phyloP scores from a whole-genome alignment of 2,329 filamentous ascomycete species.

The Ceratocystis diversiconidia region DNA sequence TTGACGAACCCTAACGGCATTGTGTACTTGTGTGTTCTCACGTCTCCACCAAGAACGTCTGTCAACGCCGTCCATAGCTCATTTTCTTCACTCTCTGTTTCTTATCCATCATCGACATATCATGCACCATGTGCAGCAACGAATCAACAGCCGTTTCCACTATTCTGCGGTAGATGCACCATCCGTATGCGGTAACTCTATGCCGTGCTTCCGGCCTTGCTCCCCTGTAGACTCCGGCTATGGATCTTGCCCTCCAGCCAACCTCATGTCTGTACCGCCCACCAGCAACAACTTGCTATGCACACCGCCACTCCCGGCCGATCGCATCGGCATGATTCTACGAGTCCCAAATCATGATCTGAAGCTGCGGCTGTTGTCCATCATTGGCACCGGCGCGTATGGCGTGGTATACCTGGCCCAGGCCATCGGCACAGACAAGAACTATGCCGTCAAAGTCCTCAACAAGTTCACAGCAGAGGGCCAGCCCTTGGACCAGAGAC shows the following conservation, averaged over 20 bases:
- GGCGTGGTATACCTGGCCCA: conserved; percentile 87
- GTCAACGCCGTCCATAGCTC: neutral
- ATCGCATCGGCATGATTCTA: neutral
- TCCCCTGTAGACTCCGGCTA: neutral
- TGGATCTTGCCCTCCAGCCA: neutral
- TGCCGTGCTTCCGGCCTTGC: neutral
- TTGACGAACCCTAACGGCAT: neutral
- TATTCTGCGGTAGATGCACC: neutral
- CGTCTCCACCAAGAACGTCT: neutral
- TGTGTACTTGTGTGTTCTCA: neutral
- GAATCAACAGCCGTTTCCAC: neutral
- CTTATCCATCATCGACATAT: conserved; percentile 23
- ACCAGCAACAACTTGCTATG: neutral
- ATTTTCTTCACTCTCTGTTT: neutral
- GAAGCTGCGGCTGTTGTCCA: conserved; percentile 55
- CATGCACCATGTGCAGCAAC: conserved; percentile 38
- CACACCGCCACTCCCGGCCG: neutral
- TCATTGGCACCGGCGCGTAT: conserved; percentile 81
- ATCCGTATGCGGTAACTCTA: neutral
- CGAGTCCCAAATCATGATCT: conserved; percentile 43
- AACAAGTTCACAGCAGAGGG: conserved; percentile 72
- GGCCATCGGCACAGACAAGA: conserved; percentile 64
- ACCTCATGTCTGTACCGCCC: neutral
- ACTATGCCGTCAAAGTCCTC: conserved; percentile 92
- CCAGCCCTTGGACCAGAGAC: conserved; percentile 62